Evolutionary conservation across 1,139 yeast genomes (phyloP).

Genomic region (Candida glucosophila): DNA sequence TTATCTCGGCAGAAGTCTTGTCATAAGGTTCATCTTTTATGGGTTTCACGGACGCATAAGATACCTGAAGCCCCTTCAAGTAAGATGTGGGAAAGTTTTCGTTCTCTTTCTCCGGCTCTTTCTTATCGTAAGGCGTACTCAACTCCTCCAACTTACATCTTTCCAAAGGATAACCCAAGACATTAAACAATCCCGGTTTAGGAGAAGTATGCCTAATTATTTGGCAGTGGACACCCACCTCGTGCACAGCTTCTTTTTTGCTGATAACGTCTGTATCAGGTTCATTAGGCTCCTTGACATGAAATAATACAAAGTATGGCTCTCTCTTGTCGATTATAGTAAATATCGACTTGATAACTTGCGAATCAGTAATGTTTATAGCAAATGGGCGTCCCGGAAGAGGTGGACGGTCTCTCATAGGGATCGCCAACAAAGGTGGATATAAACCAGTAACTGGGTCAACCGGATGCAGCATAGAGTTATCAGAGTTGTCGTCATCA

Average conservation of each 20-base stretch:
- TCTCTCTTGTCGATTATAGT: conserved; percentile 65
- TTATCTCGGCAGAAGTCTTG: conserved; percentile 64
- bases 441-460: conserved; percentile 23
- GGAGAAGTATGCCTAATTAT: conserved; percentile 63
- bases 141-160: conserved; percentile 70
- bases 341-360: conserved; percentile 76
- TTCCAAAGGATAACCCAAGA: conserved; percentile 66
- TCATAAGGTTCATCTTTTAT: conserved; percentile 74
- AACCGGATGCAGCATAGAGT: conserved; percentile 10
- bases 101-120: conserved; percentile 14
- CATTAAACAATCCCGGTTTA: conserved; percentile 26
- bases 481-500: conserved; percentile 10
- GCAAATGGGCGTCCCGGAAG: conserved; percentile 47
- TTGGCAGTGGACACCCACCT: conserved; percentile 80
- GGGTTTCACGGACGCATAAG: conserved; percentile 47
- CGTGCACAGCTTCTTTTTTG: conserved; percentile 56
- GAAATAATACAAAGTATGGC: conserved; percentile 82
- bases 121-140: conserved; percentile 40
- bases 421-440: conserved; percentile 40
- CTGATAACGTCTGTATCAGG: conserved; percentile 69
- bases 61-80: conserved; percentile 55
- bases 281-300: conserved; percentile 57
- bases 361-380: conserved; percentile 71
- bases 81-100: conserved; percentile 48
- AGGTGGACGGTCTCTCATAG: conserved; percentile 41